Evolutionary conservation across 306 rosid species (phyloP).

Genomic region (Castanea crenata): DNA sequence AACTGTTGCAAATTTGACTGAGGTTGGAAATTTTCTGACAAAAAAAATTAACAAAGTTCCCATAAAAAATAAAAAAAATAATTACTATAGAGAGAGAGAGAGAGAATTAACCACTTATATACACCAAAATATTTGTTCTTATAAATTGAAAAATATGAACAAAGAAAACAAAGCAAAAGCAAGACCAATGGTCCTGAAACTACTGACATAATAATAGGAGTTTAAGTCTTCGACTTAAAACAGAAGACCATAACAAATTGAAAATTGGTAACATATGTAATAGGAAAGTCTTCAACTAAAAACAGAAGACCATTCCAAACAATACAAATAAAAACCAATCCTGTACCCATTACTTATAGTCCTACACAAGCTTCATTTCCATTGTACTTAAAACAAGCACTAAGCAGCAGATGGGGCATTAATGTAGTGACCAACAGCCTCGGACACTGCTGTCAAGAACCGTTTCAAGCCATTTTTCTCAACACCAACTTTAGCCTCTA

Average conservation of each 20-base stretch:
- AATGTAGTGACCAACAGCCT: slow-evolving; percentile 18
- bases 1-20: too few relatives aligned
- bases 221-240: not conserved
- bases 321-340: not conserved
- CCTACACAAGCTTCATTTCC: not conserved
- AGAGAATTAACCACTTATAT: not conserved
- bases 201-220: not conserved
- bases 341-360: not conserved
- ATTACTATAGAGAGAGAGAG: not conserved
- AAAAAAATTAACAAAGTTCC: too few relatives aligned
- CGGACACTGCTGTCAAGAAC: slow-evolving; percentile 16
- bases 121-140: not conserved
- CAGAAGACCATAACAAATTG: not conserved
- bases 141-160: not conserved
- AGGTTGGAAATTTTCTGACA: too few relatives aligned
- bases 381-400: not conserved
- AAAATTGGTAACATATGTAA: not conserved
- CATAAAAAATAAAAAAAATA: too few relatives aligned
- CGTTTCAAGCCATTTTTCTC: slow-evolving; percentile 9
- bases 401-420: slow-evolving; percentile 60
- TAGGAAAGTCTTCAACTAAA: not conserved
- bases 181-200: not conserved
- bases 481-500: not conserved
- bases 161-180: not conserved
- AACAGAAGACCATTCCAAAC: not conserved